Conservation (phyloP, 805 yeast species). For the Yamadazyma paraphyllophila region DNA sequence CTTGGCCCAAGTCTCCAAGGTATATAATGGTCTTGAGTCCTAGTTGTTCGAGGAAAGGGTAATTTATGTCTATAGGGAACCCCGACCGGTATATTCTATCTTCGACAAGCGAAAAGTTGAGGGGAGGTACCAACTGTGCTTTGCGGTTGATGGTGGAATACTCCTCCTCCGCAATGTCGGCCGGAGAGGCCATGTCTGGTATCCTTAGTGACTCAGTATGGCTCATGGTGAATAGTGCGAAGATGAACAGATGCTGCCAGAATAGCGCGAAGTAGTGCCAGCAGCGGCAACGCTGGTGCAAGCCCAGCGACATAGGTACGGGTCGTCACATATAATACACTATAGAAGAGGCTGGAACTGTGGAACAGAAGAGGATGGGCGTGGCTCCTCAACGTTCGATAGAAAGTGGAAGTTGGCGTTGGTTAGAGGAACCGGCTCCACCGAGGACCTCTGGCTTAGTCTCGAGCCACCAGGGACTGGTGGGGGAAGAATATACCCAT, state of each 20-base stretch:
- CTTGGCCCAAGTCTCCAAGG: slow-evolving; percentile 59
- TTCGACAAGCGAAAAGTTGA: slow-evolving; percentile 86
- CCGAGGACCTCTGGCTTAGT: slow-evolving; percentile 10
- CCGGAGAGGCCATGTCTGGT: no score
- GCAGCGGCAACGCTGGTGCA: no score
- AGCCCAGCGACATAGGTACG: no score
- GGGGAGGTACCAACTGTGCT: slow-evolving; percentile 67
- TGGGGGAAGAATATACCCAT: slow-evolving; percentile 29
- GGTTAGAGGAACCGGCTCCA: slow-evolving; percentile 3
- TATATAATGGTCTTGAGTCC: slow-evolving; percentile 77
- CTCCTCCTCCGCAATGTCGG: background rate
- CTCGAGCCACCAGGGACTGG: slow-evolving; percentile 19
- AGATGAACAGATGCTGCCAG: no score
- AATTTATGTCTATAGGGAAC: slow-evolving; percentile 86
- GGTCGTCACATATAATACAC: background rate
- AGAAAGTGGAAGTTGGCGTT: slow-evolving; percentile 17
- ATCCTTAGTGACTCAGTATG: no score
- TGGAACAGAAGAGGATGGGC: slow-evolving; percentile 30
- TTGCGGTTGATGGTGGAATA: background rate
- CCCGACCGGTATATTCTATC: slow-evolving; percentile 88
- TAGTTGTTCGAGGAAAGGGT: slow-evolving; percentile 69
- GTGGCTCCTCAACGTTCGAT: slow-evolving; percentile 21
- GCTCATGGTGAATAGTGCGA: no score
- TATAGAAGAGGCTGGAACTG: slow-evolving; percentile 31
- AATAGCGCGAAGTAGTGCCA: no score